Evolutionary conservation across 768 basidiomycete genomes (phyloP).

Genomic region (Phlebiopsis flavidoalba): DNA sequence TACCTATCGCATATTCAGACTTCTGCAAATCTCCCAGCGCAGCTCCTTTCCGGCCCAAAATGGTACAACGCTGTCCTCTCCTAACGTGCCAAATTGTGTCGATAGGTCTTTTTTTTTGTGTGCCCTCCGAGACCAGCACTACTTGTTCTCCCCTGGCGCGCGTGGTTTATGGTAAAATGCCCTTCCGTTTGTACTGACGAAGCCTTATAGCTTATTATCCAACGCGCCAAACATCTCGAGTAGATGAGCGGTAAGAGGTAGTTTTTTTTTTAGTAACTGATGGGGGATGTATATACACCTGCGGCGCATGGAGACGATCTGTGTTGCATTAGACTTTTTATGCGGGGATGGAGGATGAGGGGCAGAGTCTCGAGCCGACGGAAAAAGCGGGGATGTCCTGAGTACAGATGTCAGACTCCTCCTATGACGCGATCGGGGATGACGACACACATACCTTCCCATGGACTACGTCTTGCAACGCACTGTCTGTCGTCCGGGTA

Average conservation of each 20-base stretch:
- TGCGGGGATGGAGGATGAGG: slow-evolving; percentile 81
- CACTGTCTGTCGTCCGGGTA: slow-evolving; percentile 86
- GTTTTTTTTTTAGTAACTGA: too few species aligned
- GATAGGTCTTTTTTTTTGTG: slow-evolving; percentile 35
- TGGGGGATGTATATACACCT: slow-evolving; percentile 92
- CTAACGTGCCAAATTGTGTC: slow-evolving; percentile 44
- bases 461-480: slow-evolving; percentile 73
- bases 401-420: not conserved
- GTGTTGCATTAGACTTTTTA: slow-evolving; percentile 65
- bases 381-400: slow-evolving; percentile 94
- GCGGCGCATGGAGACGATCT: slow-evolving; percentile 81
- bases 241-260: slow-evolving; percentile 86
- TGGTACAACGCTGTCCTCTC: slow-evolving; percentile 59
- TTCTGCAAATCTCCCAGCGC: slow-evolving; percentile 50
- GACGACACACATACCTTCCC: slow-evolving; percentile 49
- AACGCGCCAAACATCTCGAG: slow-evolving; percentile 85
- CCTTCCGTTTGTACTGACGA: slow-evolving; percentile 76
- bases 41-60: slow-evolving; percentile 86
- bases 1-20: not conserved
- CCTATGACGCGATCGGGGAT: not conserved
- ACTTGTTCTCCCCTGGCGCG: slow-evolving; percentile 32
- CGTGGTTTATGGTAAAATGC: slow-evolving; percentile 60
- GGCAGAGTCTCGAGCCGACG: slow-evolving; percentile 94
- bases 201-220: slow-evolving; percentile 71
- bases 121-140: slow-evolving; percentile 39